Conservation (phyloP, 768 basidiomycete genomes). For the Leccinum variicolor region DNA sequence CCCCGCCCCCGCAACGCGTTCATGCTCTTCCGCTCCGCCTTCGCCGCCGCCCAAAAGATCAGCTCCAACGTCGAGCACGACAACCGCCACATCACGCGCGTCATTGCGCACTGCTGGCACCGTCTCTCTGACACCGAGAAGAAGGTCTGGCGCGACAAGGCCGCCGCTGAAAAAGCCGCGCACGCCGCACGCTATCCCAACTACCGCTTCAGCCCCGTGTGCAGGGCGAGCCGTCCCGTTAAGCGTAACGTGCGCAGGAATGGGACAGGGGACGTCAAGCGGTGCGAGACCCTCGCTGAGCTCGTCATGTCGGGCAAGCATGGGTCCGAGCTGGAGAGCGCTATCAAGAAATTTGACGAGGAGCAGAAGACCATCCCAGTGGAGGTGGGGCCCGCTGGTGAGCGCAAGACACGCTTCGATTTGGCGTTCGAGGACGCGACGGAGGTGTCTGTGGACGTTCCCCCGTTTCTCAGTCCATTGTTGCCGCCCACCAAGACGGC, state of each 20-base stretch:
- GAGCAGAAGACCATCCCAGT: background rate
- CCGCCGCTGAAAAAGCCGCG: slow-evolving; percentile 48
- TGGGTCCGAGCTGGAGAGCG: slow-evolving; percentile 46
- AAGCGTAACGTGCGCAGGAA: slow-evolving; percentile 55
- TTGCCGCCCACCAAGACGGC: slow-evolving; percentile 22
- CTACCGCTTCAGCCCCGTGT: slow-evolving; percentile 51
- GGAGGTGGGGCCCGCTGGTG: background rate
- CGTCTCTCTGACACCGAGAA: slow-evolving; percentile 49
- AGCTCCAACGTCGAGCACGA: slow-evolving; percentile 49
- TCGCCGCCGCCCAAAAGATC: slow-evolving; percentile 51
- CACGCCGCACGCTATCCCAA: slow-evolving; percentile 49
- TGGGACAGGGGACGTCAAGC: slow-evolving; percentile 42
- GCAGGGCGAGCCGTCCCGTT: slow-evolving; percentile 40
- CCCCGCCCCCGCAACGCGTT: slow-evolving; percentile 42
- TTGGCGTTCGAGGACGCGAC: background rate
- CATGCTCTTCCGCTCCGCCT: slow-evolving; percentile 61
- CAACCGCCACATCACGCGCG: slow-evolving; percentile 56
- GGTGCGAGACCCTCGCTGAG: slow-evolving; percentile 49
- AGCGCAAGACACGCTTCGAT: background rate
- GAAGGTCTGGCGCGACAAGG: slow-evolving; percentile 46
- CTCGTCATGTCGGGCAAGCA: slow-evolving; percentile 48
- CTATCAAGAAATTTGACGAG: slow-evolving; percentile 36
- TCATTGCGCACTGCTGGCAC: slow-evolving; percentile 55
- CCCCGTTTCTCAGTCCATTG: slow-evolving; percentile 29
- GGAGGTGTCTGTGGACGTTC: slow-evolving; percentile 6